These are phyloP conservation scores for Mycena pura DNA, from an alignment of 768 basidiomycete genomes.

Conservation along the genomic window DNA sequence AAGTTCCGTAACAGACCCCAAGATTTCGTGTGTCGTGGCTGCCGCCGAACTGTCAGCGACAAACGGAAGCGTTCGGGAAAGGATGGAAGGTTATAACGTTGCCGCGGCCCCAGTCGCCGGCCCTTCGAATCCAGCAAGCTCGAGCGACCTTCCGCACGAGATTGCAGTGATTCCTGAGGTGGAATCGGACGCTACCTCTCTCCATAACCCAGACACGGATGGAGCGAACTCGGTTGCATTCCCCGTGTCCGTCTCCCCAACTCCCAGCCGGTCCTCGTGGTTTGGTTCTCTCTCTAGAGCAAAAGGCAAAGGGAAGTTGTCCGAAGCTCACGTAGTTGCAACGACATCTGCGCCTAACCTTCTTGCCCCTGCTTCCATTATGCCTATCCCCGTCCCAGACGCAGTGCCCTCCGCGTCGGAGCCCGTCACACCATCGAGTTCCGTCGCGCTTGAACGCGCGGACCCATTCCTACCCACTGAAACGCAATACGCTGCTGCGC, in stretches of 20 bases:
- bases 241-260: conserved; percentile 23
- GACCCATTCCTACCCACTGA: conserved; percentile 14
- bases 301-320: conserved; percentile 33
- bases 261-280: conserved; percentile 34
- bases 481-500: conserved; percentile 7
- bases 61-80: conserved; percentile 16
- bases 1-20: conserved; percentile 11
- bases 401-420: conserved; percentile 16
- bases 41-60: conserved; percentile 16
- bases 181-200: conserved; percentile 2
- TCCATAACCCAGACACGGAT: background rate
- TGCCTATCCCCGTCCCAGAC: conserved; percentile 15
- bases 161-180: conserved; percentile 20
- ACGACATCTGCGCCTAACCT: conserved; percentile 22
- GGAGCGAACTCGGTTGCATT: conserved; percentile 15
- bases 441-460: conserved; percentile 15
- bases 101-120: conserved; percentile 13
- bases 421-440: conserved; percentile 23
- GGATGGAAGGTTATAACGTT: conserved; percentile 22
- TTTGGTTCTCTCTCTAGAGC: conserved; percentile 41
- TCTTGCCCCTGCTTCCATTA: conserved; percentile 16
- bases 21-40: conserved; percentile 14
- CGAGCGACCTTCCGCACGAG: conserved; percentile 18
- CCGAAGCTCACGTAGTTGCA: conserved; percentile 23
- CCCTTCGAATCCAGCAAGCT: conserved; percentile 16